Conservation (phyloP, 495 filamentous ascomycete genomes). For the Parmelia sp. region DNA sequence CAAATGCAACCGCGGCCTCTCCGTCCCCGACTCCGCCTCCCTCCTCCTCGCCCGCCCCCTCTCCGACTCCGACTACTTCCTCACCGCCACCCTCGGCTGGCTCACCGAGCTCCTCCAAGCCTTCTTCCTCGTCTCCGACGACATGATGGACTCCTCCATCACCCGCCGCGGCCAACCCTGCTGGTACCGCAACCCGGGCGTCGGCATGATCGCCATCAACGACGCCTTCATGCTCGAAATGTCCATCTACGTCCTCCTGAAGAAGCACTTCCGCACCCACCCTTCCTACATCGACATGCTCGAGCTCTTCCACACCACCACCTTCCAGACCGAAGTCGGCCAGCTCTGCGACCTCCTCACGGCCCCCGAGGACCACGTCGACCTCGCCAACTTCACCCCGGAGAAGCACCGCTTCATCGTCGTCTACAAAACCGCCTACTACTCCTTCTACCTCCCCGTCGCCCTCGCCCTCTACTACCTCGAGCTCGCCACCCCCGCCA, state of each 20-base stretch:
- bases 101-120: conserved; percentile 96
- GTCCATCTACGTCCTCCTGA: conserved; percentile 81
- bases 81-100: conserved; percentile 64
- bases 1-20: conserved; percentile 99
- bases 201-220: conserved; percentile 95
- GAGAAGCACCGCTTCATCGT: conserved; percentile 98
- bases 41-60: conserved; percentile 64
- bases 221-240: conserved; percentile 95
- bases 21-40: conserved; percentile 82
- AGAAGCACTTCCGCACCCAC: conserved; percentile 84
- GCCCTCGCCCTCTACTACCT: conserved; percentile 78
- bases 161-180: conserved; percentile 89
- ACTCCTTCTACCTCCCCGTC: conserved; percentile 98
- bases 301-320: conserved; percentile 92
- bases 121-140: conserved; percentile 97
- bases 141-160: conserved; percentile 95
- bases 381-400: conserved; percentile 88
- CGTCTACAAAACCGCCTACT: conserved; percentile 98
- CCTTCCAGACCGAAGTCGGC: conserved; percentile 89
- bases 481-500: conserved; percentile 71
- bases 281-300: conserved; percentile 80
- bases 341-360: conserved; percentile 93
- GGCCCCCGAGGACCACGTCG: conserved; percentile 79
- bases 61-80: conserved; percentile 22
- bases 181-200: conserved; percentile 84